Conservation (phyloP, 495 filamentous ascomycete genomes). For the Diplogelasinospora grovesii region DNA sequence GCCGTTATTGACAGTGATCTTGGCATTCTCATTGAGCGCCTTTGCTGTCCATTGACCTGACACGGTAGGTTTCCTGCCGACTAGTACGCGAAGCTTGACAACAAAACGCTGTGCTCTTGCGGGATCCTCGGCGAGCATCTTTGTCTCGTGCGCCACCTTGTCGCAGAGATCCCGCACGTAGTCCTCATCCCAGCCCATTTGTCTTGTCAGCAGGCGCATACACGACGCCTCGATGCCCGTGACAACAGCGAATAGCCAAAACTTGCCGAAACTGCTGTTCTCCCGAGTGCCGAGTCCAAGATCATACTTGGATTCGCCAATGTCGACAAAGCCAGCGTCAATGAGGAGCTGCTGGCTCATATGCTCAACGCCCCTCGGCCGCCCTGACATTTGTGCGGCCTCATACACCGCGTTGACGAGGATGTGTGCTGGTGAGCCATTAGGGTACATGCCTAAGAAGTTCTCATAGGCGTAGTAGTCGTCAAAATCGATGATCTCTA, state of each 20-base stretch:
- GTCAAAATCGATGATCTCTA: conserved; percentile 56
- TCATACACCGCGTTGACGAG: conserved; percentile 30
- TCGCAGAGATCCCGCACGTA: conserved; percentile 51
- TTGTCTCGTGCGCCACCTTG: conserved; percentile 46
- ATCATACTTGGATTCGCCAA: conserved; percentile 45
- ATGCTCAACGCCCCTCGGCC: conserved; percentile 46
- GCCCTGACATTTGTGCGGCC: conserved; percentile 37
- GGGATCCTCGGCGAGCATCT: conserved; percentile 37
- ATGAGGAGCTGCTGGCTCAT: conserved; percentile 44
- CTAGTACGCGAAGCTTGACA: conserved; percentile 46
- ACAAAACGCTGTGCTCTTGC: conserved; percentile 34
- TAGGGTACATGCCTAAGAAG: conserved; percentile 35
- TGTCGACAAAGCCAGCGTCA: conserved; percentile 56
- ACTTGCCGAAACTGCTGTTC: conserved; percentile 53
- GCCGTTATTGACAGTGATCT: conserved; percentile 9
- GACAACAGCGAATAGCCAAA: conserved; percentile 57
- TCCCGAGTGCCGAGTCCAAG: conserved; percentile 53
- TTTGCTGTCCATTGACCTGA: conserved; percentile 21
- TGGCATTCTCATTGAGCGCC: conserved; percentile 19
- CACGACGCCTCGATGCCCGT: conserved; percentile 59
- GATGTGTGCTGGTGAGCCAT: conserved; percentile 29
- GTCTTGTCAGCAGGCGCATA: conserved; percentile 54
- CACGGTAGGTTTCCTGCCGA: conserved; percentile 47
- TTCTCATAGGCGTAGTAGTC: conserved; percentile 29
- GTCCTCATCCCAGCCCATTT: conserved; percentile 49